phyloP scores from a whole-genome alignment of 352 stramenopile genomes.

The Phytophthora cajani region DNA sequence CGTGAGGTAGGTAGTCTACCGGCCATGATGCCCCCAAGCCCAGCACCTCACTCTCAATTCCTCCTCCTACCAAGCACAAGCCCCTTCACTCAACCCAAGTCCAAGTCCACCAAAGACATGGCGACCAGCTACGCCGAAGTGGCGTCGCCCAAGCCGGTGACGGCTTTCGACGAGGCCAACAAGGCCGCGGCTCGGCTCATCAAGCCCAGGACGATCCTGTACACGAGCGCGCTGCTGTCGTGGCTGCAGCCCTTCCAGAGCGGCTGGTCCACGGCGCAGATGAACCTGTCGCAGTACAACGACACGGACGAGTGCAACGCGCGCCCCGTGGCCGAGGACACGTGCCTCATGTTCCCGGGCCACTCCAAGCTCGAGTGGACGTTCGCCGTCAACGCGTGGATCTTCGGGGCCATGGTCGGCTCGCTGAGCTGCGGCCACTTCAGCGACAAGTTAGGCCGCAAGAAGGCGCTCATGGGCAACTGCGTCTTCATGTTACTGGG shows the following conservation, averaged over 20 bases:
- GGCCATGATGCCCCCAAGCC: not conserved
- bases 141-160: conserved; percentile 8
- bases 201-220: conserved; percentile 14
- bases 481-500: conserved; percentile 47
- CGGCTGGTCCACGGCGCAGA: conserved; percentile 22
- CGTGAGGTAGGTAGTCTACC: not conserved
- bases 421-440: conserved; percentile 40
- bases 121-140: conserved; percentile 11
- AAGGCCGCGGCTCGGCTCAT: conserved; percentile 20
- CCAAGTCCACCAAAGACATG: conserved; percentile 7
- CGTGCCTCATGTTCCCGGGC: conserved; percentile 21
- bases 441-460: conserved; percentile 35
- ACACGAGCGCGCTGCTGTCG: conserved; percentile 13
- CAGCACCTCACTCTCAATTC: conserved; percentile 10
- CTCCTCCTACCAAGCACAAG: conserved; percentile 1
- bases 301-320: conserved; percentile 23
- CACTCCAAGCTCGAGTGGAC: conserved; percentile 13
- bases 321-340: conserved; percentile 12
- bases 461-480: conserved; percentile 23
- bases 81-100: not conserved
- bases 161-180: conserved; percentile 20
- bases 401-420: conserved; percentile 59
- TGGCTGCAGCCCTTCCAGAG: conserved; percentile 21
- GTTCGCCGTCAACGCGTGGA: conserved; percentile 45
- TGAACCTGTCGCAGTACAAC: conserved; percentile 24